Evolutionary conservation across 257 asterid species (phyloP), one percentile per base, ranked within the genome.

Genomic region (Haberlea rhodopensis): DNA sequence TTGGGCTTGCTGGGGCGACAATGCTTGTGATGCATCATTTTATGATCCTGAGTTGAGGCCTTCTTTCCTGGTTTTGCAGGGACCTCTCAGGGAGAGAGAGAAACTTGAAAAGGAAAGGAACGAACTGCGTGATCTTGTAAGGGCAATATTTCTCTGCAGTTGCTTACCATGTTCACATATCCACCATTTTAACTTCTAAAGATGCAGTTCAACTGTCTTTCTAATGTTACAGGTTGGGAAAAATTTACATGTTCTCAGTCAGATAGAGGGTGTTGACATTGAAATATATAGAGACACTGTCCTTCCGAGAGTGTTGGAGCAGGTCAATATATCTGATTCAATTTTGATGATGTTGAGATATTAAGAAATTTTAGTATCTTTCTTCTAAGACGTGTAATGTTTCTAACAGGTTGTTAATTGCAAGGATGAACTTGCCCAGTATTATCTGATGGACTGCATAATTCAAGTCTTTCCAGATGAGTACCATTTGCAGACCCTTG

Each of bases 391-490:
- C 53, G 46, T 65, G 68, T 56, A 71, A 54, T 81, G 70, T 56
- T 75, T 68, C 61, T 74, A 60, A 56, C 87, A 92, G 99, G 81
- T 92, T 60, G 99, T 92, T 71, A 89, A 92, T 81, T 89, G 97
- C 76, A 92, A 89, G 82, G 99, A 92, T 71, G 99, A 89, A 69
- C 92, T 92, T 49, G 88, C 99, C 37, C 99, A 92, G 56, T 84
- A 81, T 78, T 92, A 92, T 81, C 73, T 92, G 86, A 86, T 89
- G 99, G 99, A 92, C 82, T 92, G 99, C 89, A 85, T 85, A 78
- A 92, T 92, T 82, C 99, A 92, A 73, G 99, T 92, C 80, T 92
- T 92, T 81, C 99, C 99, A 21, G 97, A 92, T 76, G 99, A 89
- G 87, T 92, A 89, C 82, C 99, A 92, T 77, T 80, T 92, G 79